Base-by-base conservation (phyloP, 257 asterid species). In the Leptodermis oblonga region DNA sequence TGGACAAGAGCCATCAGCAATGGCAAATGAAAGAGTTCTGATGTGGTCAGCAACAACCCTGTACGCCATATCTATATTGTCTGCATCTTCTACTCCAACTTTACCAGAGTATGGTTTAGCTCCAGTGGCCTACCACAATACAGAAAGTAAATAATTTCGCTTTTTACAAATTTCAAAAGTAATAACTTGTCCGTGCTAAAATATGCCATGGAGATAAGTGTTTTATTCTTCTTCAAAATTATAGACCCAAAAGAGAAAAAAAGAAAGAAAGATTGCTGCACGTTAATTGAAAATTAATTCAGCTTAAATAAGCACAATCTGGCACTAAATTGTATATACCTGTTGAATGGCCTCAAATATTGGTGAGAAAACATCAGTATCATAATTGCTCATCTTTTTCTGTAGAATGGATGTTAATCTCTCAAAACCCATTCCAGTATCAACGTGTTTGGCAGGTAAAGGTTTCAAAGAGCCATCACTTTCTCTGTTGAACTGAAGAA, bases 1-100 rank as follows among this genome's bases (percentile, higher is more conserved):
- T 84, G 99, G 99, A 58, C 87, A 81, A 76, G 98, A 88, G 36
- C 99, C 99, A 85, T 94, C 99, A 79, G 99, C 99, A 80, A 94
- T 91, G 74, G 99, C 99, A 78, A 94, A 82, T 33, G 99, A 91
- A 70, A 94, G 94, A 42, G 99, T 94, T 76, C 99, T 81, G 56
- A 94, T 91, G 76, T 94, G 99, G 76, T 94, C 99, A 54, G 99
- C 97, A 65, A 94, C 97, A 74, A 94, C 99, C 82, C 99, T 86
- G 78, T 94, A 94, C 65, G 99, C 99, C 95, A 94, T 94, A 78
- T 94, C 99, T 76, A 86, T 69, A 13, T 80, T 86, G 78, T 91
- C 98, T 65, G 79, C 83, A 30, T 94, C 99, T 78, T 94, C 99
- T 62, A 74, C 15, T 67, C 98, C 99, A 86, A 94, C 89, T 78